Evolutionary conservation across 805 yeast genomes (phyloP).

Genomic region (Starmerella floricola): DNA sequence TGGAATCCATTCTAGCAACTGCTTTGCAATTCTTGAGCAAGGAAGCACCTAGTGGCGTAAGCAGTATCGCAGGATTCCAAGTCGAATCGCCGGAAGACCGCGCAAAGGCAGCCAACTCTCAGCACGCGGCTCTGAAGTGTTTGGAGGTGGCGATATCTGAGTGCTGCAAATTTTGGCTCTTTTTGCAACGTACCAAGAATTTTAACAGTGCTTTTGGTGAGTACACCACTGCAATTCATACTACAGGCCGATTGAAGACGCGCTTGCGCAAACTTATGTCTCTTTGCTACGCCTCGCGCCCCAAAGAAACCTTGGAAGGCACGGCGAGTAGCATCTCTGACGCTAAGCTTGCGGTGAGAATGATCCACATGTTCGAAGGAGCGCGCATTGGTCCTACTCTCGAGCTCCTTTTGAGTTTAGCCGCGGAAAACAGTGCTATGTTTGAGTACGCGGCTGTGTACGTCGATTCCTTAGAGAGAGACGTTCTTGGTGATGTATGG

Average conservation of each 20-base stretch:
- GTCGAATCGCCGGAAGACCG: conserved; percentile 49
- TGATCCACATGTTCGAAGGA: conserved; percentile 23
- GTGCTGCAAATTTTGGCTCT: conserved; percentile 21
- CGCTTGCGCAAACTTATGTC: conserved; percentile 23
- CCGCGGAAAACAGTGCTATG: conserved; percentile 1
- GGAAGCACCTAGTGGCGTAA: not conserved
- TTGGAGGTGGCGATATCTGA: conserved; percentile 13
- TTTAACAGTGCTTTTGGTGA: not conserved
- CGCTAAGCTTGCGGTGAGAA: conserved; percentile 15
- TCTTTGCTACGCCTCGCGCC: conserved; percentile 17
- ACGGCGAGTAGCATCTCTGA: conserved; percentile 8
- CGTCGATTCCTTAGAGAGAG: conserved; percentile 53
- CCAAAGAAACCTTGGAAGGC: conserved; percentile 16
- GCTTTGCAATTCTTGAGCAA: conserved; percentile 2
- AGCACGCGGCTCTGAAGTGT: conserved; percentile 22
- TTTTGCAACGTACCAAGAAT: conserved; percentile 12
- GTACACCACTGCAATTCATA: conserved; percentile 16
- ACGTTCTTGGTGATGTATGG: conserved; percentile 74
- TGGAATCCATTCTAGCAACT: conserved; percentile 8
- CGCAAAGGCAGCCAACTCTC: conserved; percentile 40
- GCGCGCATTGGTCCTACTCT: conserved; percentile 17
- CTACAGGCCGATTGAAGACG: conserved; percentile 24
- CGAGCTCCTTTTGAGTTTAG: conserved; percentile 15
- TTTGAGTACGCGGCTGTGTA: conserved; percentile 46
- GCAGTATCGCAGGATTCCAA: conserved; percentile 34